Conservation (phyloP, 805 yeast genomes). For the Kazachstania africana region DNA sequence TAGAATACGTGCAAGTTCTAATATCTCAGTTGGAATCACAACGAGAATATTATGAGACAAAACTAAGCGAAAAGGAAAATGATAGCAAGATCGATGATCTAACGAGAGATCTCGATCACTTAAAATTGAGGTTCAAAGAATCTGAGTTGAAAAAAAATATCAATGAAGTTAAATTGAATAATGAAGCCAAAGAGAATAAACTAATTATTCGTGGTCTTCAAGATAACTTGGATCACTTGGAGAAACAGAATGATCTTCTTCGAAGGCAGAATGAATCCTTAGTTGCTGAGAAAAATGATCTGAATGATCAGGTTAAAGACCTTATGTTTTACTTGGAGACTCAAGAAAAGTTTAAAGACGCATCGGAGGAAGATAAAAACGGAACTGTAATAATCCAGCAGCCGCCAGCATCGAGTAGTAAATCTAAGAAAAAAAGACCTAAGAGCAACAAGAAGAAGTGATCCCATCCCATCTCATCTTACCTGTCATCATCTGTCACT, state of each 20-base stretch:
- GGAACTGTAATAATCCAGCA: slow-evolving; percentile 46
- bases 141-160: slow-evolving; percentile 9
- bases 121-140: slow-evolving; percentile 5
- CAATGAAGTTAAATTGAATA: slow-evolving; percentile 10
- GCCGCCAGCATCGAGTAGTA: slow-evolving; percentile 1
- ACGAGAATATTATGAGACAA: slow-evolving; percentile 64
- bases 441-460: slow-evolving; percentile 13
- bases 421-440: slow-evolving; percentile 4
- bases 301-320: slow-evolving; percentile 58
- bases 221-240: slow-evolving; percentile 31
- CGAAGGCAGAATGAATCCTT: slow-evolving; percentile 25
- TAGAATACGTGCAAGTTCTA: slow-evolving; percentile 71
- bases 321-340: slow-evolving; percentile 71
- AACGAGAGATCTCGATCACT: slow-evolving; percentile 3
- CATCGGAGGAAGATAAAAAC: slow-evolving; percentile 59
- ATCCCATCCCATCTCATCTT: neutral
- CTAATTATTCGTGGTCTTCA: slow-evolving; percentile 37
- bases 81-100: slow-evolving; percentile 19
- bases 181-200: slow-evolving; percentile 19
- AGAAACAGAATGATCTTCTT: slow-evolving; percentile 30
- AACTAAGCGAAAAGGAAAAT: slow-evolving; percentile 26
- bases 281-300: slow-evolving; percentile 33
- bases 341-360: slow-evolving; percentile 58
- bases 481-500: too few species aligned
- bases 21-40: slow-evolving; percentile 79